phyloP scores from a whole-genome alignment of 805 yeast species.

The Brettanomyces naardenensis region DNA sequence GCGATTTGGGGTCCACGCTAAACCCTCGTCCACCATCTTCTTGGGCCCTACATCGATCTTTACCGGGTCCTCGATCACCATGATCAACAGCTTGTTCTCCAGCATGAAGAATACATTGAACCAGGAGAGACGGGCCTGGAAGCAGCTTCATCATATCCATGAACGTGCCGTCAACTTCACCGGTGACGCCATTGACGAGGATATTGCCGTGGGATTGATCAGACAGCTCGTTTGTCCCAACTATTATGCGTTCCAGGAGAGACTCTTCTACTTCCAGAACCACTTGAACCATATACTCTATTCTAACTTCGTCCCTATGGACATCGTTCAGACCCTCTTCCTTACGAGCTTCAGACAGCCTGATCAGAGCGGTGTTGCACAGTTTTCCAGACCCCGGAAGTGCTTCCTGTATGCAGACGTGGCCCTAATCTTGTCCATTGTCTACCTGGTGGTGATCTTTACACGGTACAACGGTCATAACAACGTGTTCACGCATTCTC shows the following conservation, averaged over 20 bases:
- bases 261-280: constrained; percentile 6
- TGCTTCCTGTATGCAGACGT: constrained; percentile 8
- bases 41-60: too few species aligned
- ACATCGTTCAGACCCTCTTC: constrained; percentile 5
- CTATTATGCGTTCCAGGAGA: constrained; percentile 7
- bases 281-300: constrained; percentile 8
- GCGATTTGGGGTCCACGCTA: too few species aligned
- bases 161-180: too few species aligned
- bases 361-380: neutral
- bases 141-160: too few species aligned
- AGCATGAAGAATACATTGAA: too few species aligned
- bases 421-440: constrained; percentile 7
- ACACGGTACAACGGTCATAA: constrained; percentile 3
- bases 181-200: too few species aligned
- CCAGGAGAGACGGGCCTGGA: too few species aligned
- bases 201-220: neutral
- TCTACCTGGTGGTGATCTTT: constrained; percentile 7
- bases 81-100: too few species aligned
- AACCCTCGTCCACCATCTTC: too few species aligned
- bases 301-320: constrained; percentile 8
- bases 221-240: constrained; percentile 5
- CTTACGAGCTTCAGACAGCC: constrained; percentile 4
- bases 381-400: constrained; percentile 7
- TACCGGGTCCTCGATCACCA: too few species aligned
- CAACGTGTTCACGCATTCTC: neutral